Conservation (phyloP, 1,139 yeast genomes). For the Wickerhamiella pararugosa region DNA sequence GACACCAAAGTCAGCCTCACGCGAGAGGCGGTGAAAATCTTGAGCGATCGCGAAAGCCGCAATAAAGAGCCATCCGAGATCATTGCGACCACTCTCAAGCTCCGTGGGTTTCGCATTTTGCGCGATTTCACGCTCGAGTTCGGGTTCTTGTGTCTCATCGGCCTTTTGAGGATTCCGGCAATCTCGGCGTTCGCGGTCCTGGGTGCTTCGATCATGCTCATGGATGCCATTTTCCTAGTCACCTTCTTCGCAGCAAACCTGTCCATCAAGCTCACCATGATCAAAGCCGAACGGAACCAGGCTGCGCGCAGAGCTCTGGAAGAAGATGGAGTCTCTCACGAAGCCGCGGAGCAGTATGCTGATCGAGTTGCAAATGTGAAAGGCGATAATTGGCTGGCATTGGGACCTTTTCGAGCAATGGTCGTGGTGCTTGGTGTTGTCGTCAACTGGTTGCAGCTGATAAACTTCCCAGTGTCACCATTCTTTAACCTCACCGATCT, state of each 20-base stretch:
- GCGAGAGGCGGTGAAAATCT: conserved; percentile 34
- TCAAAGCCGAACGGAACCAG: conserved; percentile 73
- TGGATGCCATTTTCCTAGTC: conserved; percentile 59
- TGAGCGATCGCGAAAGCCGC: conserved; percentile 17
- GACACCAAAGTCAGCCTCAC: conserved; percentile 75
- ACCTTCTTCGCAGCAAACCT: conserved; percentile 80
- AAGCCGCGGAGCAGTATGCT: conserved; percentile 60
- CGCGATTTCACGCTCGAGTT: conserved; percentile 72
- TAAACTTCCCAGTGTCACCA: conserved; percentile 15
- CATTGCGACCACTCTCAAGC: conserved; percentile 42
- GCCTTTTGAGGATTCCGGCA: conserved; percentile 47
- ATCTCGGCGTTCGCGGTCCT: conserved; percentile 73
- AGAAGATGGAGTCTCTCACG: conserved; percentile 76
- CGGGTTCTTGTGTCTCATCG: conserved; percentile 55
- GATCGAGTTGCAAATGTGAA: conserved; percentile 19
- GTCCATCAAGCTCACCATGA: conserved; percentile 80
- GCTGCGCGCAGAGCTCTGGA: conserved; percentile 70
- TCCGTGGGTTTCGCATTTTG: conserved; percentile 54
- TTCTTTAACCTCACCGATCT: conserved; percentile 12
- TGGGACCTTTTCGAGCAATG: conserved; percentile 5
- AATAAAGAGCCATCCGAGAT: conserved; percentile 28
- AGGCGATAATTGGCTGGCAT: conserved; percentile 5
- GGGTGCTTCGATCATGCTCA: conserved; percentile 55
- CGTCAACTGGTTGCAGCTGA: conserved; percentile 14
- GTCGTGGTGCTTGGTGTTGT: conserved; percentile 10